Percentiles rank a stretch among this genome's conserved stretches.
These are phyloP conservation scores for Penicillium vulpinum DNA, from an alignment of 2,329 filamentous ascomycete genomes.

Conservation along the genomic window DNA sequence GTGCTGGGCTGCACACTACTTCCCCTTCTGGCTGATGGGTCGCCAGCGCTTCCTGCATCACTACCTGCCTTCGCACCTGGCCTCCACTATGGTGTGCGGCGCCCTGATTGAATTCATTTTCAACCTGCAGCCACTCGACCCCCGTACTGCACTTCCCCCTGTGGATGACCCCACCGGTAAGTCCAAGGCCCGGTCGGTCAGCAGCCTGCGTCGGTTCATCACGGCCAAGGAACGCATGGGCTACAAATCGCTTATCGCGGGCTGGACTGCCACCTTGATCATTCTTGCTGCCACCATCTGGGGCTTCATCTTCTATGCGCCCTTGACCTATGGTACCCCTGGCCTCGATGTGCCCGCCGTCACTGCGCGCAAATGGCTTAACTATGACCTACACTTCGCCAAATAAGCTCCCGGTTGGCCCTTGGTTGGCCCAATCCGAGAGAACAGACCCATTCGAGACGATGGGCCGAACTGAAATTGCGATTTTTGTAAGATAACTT, in stretches of 20 bases:
- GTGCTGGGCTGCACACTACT: constrained; percentile 94
- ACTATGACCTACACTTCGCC: constrained; percentile 97
- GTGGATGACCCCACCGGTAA: constrained; percentile 41
- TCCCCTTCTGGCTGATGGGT: constrained; percentile 97
- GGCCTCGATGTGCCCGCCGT: constrained; percentile 79
- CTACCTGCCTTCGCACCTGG: constrained; percentile 91
- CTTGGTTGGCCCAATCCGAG: background rate
- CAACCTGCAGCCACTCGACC: constrained; percentile 70
- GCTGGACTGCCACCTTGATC: constrained; percentile 75
- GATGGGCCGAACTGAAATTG: constrained; percentile 7
- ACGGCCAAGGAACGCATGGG: constrained; percentile 81
- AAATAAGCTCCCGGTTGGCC: constrained; percentile 63
- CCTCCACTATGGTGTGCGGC: constrained; percentile 84
- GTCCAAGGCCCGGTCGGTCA: constrained; percentile 42
- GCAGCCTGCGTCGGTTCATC: constrained; percentile 56
- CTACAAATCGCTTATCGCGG: constrained; percentile 71
- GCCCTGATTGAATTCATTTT: constrained; percentile 95
- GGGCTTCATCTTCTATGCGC: constrained; percentile 90
- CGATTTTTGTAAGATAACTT: constrained; percentile 17
- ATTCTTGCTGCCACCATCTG: constrained; percentile 69
- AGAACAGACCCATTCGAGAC: background rate
- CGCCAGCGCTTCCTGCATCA: constrained; percentile 97
- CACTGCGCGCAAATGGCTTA: constrained; percentile 85
- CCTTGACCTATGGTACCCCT: constrained; percentile 91
- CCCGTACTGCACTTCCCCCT: constrained; percentile 51